phyloP scores from a whole-genome alignment of 805 yeast genomes.

The Schwanniomyces pseudopolymorphus region DNA sequence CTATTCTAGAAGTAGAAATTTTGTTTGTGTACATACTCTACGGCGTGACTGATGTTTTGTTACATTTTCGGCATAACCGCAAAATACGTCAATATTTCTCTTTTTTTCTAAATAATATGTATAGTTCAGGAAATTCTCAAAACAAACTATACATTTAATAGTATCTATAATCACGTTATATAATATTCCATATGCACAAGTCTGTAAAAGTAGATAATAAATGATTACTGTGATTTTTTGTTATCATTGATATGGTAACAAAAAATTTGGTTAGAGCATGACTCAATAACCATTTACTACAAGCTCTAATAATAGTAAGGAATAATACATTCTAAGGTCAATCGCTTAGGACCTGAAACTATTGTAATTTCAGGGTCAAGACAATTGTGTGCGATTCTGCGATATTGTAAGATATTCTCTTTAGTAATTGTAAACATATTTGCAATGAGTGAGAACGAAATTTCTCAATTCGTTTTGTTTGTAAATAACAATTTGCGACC shows the following conservation, averaged over 20 bases:
- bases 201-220: background rate
- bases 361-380: background rate
- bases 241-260: no score
- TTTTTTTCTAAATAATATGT: background rate
- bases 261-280: no score
- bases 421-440: constrained; percentile 2
- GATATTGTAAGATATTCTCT: background rate
- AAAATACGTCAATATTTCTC: background rate
- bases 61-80: background rate
- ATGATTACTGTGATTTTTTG: no score
- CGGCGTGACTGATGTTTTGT: background rate
- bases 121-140: background rate
- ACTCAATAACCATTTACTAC: no score
- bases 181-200: no score
- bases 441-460: background rate
- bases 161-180: no score
- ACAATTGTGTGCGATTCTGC: background rate
- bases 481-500: constrained; percentile 10
- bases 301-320: background rate
- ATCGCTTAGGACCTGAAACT: background rate
- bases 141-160: background rate
- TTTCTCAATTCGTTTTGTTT: constrained; percentile 12
- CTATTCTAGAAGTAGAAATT: background rate
- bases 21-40: background rate
- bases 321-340: background rate